Conservation (phyloP, 169 alveolate species). For the Plasmodium ovale region DNA sequence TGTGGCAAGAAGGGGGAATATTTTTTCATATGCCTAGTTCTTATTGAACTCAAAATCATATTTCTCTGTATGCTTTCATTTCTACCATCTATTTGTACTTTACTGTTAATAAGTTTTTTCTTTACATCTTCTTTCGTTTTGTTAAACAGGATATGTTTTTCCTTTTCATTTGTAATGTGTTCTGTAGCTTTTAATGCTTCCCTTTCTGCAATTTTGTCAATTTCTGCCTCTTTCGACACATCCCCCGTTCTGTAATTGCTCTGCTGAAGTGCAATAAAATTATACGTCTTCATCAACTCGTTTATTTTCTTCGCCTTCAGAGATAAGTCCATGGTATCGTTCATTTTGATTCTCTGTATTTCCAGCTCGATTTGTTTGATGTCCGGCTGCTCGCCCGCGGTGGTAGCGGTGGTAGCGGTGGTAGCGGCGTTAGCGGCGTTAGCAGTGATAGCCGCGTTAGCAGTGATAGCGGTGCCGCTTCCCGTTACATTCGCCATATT, state of each 20-base stretch:
- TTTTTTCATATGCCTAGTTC: conserved; percentile 47
- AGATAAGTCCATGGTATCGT: conserved; percentile 54
- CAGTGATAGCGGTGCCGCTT: background rate
- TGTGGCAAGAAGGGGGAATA: conserved; percentile 62
- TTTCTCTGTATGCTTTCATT: conserved; percentile 56
- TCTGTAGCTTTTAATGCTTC: conserved; percentile 48
- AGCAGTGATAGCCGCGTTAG: background rate
- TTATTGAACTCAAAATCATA: conserved; percentile 35
- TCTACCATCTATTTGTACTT: conserved; percentile 11
- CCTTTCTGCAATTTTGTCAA: conserved; percentile 51
- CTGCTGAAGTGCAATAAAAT: conserved; percentile 23
- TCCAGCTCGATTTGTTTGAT: conserved; percentile 41
- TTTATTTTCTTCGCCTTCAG: conserved; percentile 47
- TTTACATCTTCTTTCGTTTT: conserved; percentile 58
- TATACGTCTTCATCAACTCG: conserved; percentile 49
- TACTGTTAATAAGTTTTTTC: conserved; percentile 24
- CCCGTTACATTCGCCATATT: conserved; percentile 18
- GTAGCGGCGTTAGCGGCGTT: background rate
- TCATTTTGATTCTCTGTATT: conserved; percentile 60
- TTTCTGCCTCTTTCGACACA: background rate
- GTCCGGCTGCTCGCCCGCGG: background rate
- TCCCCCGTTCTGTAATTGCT: conserved; percentile 10
- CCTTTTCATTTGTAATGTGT: conserved; percentile 48
- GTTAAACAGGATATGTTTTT: conserved; percentile 63
- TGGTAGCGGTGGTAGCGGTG: background rate